Evolutionary conservation across 176 grass and related monocot genomes (phyloP).

Genomic region (Canna indica): DNA sequence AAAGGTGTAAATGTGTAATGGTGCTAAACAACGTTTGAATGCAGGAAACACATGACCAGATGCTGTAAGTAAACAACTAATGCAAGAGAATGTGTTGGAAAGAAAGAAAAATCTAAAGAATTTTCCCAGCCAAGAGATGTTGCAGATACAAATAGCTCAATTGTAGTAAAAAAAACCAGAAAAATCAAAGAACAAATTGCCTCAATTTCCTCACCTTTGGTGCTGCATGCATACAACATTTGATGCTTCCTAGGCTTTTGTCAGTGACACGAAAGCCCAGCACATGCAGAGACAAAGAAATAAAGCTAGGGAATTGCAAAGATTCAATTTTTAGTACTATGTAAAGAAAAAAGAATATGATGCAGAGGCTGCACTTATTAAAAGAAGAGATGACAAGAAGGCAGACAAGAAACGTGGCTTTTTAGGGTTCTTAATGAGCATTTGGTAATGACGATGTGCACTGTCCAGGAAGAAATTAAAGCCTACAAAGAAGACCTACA

Average conservation of each 20-base stretch:
- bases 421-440: conserved; percentile 4
- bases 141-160: too few species aligned
- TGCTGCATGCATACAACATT: too few species aligned
- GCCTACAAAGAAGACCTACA: background rate
- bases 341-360: background rate
- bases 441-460: background rate
- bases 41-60: background rate
- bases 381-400: conserved; percentile 7
- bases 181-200: too few species aligned
- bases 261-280: background rate
- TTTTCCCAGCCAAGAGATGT: too few species aligned
- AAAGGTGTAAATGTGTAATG: too few species aligned
- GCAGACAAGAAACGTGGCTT: background rate
- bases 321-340: background rate
- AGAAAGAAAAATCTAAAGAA: too few species aligned
- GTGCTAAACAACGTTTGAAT: conserved; percentile 6
- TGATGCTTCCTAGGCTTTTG: background rate
- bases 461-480: background rate
- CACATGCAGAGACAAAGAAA: conserved; percentile 1
- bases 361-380: background rate
- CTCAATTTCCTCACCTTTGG: too few species aligned
- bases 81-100: background rate
- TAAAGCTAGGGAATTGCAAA: background rate
- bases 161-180: too few species aligned
- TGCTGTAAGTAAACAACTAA: background rate